Conservation (phyloP, 257 asterid species). For the Oldenlandia corymbosa region DNA sequence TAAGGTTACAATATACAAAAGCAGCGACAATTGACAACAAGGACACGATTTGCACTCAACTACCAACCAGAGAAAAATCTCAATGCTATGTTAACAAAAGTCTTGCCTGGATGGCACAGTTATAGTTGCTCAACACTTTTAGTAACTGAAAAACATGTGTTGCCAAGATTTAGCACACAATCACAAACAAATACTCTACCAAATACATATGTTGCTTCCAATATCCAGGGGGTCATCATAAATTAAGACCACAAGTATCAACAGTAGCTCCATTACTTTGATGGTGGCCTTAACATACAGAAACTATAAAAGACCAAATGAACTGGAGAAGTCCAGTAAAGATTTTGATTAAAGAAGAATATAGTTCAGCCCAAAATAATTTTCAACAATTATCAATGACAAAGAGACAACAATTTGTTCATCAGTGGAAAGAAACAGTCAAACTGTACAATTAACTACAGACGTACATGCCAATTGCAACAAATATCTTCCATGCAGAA, state of each 20-base stretch:
- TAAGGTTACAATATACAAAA: background rate
- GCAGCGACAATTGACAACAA: too few relatives aligned
- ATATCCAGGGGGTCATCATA: background rate
- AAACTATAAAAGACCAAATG: background rate
- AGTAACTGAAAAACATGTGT: background rate
- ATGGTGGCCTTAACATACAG: background rate
- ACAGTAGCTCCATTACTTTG: background rate
- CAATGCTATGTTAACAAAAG: background rate
- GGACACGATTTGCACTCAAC: background rate
- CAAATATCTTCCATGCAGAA: background rate
- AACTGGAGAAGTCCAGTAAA: background rate
- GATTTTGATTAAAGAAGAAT: too few relatives aligned
- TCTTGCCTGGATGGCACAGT: background rate
- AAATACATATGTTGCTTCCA: background rate
- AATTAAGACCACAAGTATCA: background rate
- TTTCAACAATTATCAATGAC: too few relatives aligned
- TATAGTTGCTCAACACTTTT: background rate
- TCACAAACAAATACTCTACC: background rate
- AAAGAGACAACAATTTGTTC: background rate
- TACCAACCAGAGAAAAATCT: background rate
- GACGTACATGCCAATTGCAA: background rate
- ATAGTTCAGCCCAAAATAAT: too few relatives aligned
- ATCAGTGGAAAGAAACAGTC: background rate
- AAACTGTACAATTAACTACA: slow-evolving; percentile 7
- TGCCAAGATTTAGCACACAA: background rate